These are phyloP conservation scores for Glutinoglossum americanum DNA, from an alignment of 495 filamentous ascomycete species.

Conservation along the genomic window DNA sequence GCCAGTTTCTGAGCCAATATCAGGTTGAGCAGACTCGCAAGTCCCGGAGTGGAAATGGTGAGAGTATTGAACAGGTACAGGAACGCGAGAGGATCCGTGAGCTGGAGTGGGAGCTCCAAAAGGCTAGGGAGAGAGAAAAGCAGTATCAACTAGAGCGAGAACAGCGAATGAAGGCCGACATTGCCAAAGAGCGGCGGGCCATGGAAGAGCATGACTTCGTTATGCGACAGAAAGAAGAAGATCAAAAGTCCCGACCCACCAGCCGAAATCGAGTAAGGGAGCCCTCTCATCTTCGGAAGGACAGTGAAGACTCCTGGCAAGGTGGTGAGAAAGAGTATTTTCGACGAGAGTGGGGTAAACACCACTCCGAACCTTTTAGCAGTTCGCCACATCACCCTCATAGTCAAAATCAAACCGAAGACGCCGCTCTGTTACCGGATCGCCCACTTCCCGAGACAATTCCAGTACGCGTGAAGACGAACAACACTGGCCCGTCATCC, in stretches of 20 bases:
- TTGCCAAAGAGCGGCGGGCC: conserved; percentile 7
- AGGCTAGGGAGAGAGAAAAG: conserved; percentile 65
- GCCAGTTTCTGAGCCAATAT: conserved; percentile 74
- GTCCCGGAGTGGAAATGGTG: neutral
- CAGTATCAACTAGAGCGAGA: conserved; percentile 70
- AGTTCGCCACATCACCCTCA: neutral
- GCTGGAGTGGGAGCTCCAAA: conserved; percentile 66
- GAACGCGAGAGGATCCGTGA: conserved; percentile 47
- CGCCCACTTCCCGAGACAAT: neutral
- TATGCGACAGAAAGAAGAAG: conserved; percentile 14
- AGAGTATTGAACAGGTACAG: conserved; percentile 10
- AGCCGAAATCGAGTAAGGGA: conserved; percentile 14
- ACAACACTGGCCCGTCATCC: conserved; percentile 10
- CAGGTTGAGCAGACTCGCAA: conserved; percentile 26
- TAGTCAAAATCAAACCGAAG: neutral
- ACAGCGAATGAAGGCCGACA: conserved; percentile 18
- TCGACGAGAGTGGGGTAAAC: conserved; percentile 41
- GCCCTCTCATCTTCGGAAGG: conserved; percentile 17
- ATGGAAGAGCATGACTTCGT: conserved; percentile 12
- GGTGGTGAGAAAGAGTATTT: conserved; percentile 57
- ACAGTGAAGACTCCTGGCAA: conserved; percentile 42
- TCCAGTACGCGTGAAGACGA: conserved; percentile 14
- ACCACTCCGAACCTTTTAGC: neutral
- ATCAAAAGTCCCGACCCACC: conserved; percentile 11
- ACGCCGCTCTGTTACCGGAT: conserved; percentile 9